Conservation (phyloP, 331 rosid species). For the Malus hybrid region DNA sequence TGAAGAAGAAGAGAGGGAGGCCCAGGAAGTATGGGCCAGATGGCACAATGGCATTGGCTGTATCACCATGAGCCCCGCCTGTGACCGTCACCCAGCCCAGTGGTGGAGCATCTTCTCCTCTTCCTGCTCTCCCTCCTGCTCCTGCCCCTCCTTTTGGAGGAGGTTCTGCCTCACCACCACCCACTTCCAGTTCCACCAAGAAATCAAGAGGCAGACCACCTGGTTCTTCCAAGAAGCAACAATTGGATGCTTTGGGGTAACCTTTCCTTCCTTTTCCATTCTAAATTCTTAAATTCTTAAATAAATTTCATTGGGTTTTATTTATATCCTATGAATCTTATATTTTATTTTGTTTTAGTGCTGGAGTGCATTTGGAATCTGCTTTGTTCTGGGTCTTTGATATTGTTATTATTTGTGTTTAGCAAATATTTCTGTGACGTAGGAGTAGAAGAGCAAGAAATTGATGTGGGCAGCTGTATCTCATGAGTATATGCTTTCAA, state of each 20-base stretch:
- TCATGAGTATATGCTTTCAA: not conserved
- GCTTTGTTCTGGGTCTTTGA: too few relatives aligned
- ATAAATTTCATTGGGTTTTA: too few relatives aligned
- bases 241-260: slow-evolving; percentile 33
- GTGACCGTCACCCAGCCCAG: slow-evolving; percentile 14
- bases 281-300: not conserved
- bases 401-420: too few relatives aligned
- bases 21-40: slow-evolving; percentile 72
- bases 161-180: slow-evolving; percentile 17
- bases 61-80: slow-evolving; percentile 14
- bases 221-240: slow-evolving; percentile 38
- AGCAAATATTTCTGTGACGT: too few relatives aligned
- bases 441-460: not conserved
- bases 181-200: slow-evolving; percentile 23
- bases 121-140: slow-evolving; percentile 3
- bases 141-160: slow-evolving; percentile 17
- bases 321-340: too few relatives aligned
- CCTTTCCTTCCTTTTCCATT: not conserved
- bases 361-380: too few relatives aligned
- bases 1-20: slow-evolving; percentile 72
- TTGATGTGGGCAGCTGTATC: not conserved
- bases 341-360: too few relatives aligned
- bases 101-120: slow-evolving; percentile 33
- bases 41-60: slow-evolving; percentile 38
- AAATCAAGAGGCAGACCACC: slow-evolving; percentile 16